phyloP scores from a whole-genome alignment of 78 protist genomes.

The Dictyostelium capitatum region DNA sequence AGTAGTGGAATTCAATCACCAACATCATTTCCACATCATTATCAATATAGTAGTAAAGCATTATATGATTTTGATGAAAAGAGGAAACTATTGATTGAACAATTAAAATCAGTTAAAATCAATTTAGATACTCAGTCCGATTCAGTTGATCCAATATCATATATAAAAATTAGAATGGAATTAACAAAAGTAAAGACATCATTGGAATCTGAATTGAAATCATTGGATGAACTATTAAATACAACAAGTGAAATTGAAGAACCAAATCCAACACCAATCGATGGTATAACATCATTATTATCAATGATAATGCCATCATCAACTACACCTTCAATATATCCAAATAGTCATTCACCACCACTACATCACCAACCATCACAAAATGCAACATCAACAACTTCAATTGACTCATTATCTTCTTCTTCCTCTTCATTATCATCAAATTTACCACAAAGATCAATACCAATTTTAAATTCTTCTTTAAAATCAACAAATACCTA shows the following conservation, averaged over 20 bases:
- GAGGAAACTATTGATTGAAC: conserved; percentile 52
- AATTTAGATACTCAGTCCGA: conserved; percentile 54
- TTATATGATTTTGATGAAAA: conserved; percentile 53
- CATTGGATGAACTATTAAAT: conserved; percentile 41
- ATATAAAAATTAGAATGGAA: conserved; percentile 56
- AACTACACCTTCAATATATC: not conserved
- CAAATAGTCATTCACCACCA: not conserved
- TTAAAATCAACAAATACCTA: not conserved
- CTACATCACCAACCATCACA: not conserved
- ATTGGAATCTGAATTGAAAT: conserved; percentile 36
- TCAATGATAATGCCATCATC: not conserved
- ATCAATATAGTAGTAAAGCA: conserved; percentile 51
- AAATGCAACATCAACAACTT: not conserved
- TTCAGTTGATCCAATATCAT: conserved; percentile 42
- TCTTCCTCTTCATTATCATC: not conserved
- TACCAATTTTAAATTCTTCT: conserved; percentile 7
- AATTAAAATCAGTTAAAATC: conserved; percentile 52
- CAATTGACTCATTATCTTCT: not conserved
- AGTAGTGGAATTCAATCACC: not conserved
- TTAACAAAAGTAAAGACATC: conserved; percentile 49
- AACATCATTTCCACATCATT: conserved; percentile 45
- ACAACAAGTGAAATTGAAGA: conserved; percentile 37
- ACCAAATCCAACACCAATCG: conserved; percentile 39
- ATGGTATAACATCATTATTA: conserved; percentile 43
- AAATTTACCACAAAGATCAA: conserved; percentile 13